Evolutionary conservation across 1,139 yeast species (phyloP).

Genomic region (Blastobotrys buckinghamii): DNA sequence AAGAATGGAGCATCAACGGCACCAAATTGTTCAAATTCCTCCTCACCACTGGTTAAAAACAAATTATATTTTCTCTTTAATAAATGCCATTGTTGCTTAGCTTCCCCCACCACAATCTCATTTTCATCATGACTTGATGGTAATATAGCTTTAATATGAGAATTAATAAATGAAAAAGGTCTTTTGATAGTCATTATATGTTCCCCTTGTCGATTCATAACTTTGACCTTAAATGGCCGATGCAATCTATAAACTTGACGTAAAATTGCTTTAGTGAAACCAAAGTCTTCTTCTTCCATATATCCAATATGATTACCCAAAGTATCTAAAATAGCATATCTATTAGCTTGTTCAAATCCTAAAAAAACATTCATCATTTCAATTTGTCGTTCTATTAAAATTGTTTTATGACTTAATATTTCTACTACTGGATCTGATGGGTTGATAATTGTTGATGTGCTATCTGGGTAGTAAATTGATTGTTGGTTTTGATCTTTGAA

Average conservation of each 20-base stretch:
- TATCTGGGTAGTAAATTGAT: not conserved
- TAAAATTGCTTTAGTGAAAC: constrained; percentile 60
- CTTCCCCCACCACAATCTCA: constrained; percentile 66
- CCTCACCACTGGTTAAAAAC: constrained; percentile 37
- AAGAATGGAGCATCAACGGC: constrained; percentile 80
- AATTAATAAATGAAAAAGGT: constrained; percentile 83
- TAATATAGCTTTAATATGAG: constrained; percentile 68
- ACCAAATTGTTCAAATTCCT: constrained; percentile 67
- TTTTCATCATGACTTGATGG: constrained; percentile 41
- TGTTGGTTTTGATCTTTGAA: not conserved
- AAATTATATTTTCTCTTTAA: constrained; percentile 87
- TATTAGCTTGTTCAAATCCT: constrained; percentile 89
- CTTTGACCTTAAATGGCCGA: constrained; percentile 80
- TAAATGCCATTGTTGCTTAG: constrained; percentile 87
- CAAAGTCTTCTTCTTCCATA: constrained; percentile 74
- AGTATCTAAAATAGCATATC: constrained; percentile 66
- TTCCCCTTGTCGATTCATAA: constrained; percentile 66
- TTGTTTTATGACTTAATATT: constrained; percentile 66
- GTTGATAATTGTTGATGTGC: not conserved
- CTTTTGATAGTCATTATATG: constrained; percentile 57
- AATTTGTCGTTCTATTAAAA: constrained; percentile 79
- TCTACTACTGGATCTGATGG: constrained; percentile 46
- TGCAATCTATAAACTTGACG: constrained; percentile 79
- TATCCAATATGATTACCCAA: constrained; percentile 71
- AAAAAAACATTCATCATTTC: constrained; percentile 81